Evolutionary conservation across 805 yeast species (phyloP).

Genomic region (Myxozyma vanderwaltii): DNA sequence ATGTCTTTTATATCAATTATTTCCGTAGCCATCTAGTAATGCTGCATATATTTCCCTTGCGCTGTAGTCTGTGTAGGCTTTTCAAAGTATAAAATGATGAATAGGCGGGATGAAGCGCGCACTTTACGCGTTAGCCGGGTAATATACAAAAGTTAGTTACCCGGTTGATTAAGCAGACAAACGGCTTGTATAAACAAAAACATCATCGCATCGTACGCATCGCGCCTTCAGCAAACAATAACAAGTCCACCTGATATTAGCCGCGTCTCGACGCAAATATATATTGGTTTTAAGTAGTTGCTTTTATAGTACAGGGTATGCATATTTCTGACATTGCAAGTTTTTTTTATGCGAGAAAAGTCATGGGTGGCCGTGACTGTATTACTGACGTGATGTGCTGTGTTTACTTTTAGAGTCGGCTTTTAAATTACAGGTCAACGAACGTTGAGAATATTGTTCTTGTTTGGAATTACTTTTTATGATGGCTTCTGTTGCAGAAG

Average conservation of each 20-base stretch:
- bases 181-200: neutral
- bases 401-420: neutral
- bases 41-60: neutral
- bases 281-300: neutral
- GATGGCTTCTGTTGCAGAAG: neutral
- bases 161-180: too few relatives aligned
- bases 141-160: conserved; percentile 8
- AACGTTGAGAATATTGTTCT: too few relatives aligned
- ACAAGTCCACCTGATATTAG: neutral
- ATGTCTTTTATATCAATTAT: neutral
- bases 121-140: conserved; percentile 27
- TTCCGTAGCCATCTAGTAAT: neutral
- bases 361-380: too few relatives aligned
- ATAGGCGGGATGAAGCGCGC: neutral
- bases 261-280: too few relatives aligned
- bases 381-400: too few relatives aligned
- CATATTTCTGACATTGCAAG: too few relatives aligned
- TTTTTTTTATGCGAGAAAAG: too few relatives aligned
- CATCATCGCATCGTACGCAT: neutral
- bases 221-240: neutral
- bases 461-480: too few relatives aligned
- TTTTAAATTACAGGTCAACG: too few relatives aligned
- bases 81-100: neutral
- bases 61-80: neutral
- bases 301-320: neutral